Percentiles rank a stretch among this genome's conserved stretches.
phyloP scores from a whole-genome alignment of 2,329 filamentous ascomycete species.

The Aspergillus tubingensis region DNA sequence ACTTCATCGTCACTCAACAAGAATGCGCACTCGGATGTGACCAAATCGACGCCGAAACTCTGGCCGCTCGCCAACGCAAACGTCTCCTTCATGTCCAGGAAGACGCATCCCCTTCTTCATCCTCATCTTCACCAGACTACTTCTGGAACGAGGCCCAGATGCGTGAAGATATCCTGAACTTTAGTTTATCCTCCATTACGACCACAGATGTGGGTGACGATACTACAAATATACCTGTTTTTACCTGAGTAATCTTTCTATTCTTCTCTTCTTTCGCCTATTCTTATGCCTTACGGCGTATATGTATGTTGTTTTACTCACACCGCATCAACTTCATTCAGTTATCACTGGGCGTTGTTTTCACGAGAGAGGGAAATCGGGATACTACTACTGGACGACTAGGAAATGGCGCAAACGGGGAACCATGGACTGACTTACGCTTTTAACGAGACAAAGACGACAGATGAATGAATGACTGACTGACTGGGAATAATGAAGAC shows the following conservation, averaged over 20 bases:
- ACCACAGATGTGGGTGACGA: conserved; percentile 8
- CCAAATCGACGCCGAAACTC: conserved; percentile 22
- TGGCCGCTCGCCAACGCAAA: conserved; percentile 26
- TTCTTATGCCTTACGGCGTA: not conserved
- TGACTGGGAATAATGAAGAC: too few species aligned
- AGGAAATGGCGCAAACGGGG: too few species aligned
- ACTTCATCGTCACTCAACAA: conserved; percentile 31
- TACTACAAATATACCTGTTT: conserved; percentile 15
- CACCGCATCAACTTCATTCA: too few species aligned
- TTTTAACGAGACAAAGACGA: too few species aligned
- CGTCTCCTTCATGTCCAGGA: not conserved
- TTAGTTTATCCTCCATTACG: conserved; percentile 6
- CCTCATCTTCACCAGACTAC: conserved; percentile 11
- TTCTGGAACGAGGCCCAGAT: conserved; percentile 34
- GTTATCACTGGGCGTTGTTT: too few species aligned
- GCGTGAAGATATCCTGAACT: conserved; percentile 27
- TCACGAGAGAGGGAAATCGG: too few species aligned
- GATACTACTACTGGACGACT: too few species aligned
- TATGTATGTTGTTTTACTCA: too few species aligned
- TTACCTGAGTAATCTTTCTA: conserved; percentile 8
- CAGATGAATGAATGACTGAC: too few species aligned
- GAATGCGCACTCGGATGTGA: conserved; percentile 32
- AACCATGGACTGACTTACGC: too few species aligned
- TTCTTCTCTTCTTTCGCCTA: not conserved
- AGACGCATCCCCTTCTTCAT: too few species aligned